Conservation (phyloP, 345 rosid species). For the Salix purpurea region DNA sequence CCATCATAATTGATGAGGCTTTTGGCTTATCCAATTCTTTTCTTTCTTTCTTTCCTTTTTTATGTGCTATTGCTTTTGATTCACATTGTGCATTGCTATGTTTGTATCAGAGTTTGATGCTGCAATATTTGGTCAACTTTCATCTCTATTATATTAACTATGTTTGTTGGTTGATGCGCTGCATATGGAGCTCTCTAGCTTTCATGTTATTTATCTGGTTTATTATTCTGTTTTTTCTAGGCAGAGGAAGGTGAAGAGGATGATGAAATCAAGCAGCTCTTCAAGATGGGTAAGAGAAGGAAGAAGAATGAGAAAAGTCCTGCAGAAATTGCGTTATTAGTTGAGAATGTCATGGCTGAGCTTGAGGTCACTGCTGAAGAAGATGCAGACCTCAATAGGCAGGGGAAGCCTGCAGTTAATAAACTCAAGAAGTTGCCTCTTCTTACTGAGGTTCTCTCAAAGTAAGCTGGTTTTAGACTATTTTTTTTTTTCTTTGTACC, state of each 20-base stretch:
- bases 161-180: not conserved
- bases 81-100: not conserved
- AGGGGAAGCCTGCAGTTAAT: constrained; percentile 84
- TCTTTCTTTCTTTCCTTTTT: not conserved
- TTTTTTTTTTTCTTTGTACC: not conserved
- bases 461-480: constrained; percentile 47
- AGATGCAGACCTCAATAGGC: constrained; percentile 81
- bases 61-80: not conserved
- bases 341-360: constrained; percentile 95
- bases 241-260: constrained; percentile 94
- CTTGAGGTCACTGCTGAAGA: constrained; percentile 93
- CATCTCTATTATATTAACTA: not conserved
- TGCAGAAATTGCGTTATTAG: constrained; percentile 79
- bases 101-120: not conserved
- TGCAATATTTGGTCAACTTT: not conserved
- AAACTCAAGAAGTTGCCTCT: constrained; percentile 90
- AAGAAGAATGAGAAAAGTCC: constrained; percentile 84
- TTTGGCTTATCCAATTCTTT: not conserved
- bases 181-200: not conserved
- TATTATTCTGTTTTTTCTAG: constrained; percentile 29
- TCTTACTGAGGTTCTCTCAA: constrained; percentile 85
- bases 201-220: not conserved
- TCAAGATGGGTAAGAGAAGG: constrained; percentile 82
- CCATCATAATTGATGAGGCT: not conserved
- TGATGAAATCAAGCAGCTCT: constrained; percentile 74